Evolutionary conservation across 208 protist species (phyloP).

Genomic region (Strigomonas culicis): DNA sequence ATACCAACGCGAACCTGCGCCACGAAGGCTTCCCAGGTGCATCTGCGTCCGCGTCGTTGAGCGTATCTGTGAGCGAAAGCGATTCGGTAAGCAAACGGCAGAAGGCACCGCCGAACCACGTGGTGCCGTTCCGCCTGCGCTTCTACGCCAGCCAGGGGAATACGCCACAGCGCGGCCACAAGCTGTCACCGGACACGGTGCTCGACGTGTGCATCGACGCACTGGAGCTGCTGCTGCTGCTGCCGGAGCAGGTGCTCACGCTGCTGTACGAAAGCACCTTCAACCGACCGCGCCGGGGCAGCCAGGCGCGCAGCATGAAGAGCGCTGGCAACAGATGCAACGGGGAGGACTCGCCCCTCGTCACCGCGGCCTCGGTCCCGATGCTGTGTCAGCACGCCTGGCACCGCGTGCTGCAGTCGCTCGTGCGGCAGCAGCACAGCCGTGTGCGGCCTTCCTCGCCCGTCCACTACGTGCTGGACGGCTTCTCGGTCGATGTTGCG

Average conservation of each 20-base stretch:
- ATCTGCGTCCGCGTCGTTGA: too few relatives aligned
- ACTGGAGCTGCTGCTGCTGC: constrained; percentile 4
- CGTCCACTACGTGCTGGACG: neutral
- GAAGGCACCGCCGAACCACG: neutral
- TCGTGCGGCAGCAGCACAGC: neutral
- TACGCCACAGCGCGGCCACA: neutral
- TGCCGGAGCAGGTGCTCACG: neutral
- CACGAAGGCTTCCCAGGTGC: too few relatives aligned
- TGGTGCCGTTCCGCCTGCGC: neutral
- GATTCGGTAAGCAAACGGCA: too few relatives aligned
- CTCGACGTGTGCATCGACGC: constrained; percentile 2
- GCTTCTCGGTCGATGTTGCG: neutral
- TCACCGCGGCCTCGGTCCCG: neutral
- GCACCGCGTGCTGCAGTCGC: constrained; percentile 5
- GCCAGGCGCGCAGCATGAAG: neutral
- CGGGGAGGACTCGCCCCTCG: neutral
- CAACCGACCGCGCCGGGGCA: neutral
- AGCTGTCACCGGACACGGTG: neutral
- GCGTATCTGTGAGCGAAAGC: too few relatives aligned
- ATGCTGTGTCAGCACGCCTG: neutral
- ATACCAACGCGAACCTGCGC: neutral
- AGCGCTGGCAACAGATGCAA: neutral
- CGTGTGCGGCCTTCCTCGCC: neutral
- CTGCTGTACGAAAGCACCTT: neutral
- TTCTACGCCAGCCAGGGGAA: neutral